Conservation (phyloP, 306 rosid genomes). For the Glycine tomentella region DNA sequence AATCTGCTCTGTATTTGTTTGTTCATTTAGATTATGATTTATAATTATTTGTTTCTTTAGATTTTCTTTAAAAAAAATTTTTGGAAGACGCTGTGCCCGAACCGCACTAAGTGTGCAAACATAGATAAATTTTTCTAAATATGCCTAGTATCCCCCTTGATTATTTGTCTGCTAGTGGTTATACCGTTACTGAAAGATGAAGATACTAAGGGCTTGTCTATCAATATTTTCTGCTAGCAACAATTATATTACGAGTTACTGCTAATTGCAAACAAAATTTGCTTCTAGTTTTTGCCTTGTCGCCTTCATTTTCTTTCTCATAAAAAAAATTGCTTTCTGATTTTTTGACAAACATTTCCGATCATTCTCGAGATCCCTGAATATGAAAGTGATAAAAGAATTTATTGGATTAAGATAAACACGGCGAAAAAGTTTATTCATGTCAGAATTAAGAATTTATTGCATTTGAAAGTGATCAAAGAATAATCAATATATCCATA, state of each 20-base stretch:
- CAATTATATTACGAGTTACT: not conserved
- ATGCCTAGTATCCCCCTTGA: too few species aligned
- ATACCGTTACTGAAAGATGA: too few species aligned
- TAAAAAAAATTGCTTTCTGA: not conserved
- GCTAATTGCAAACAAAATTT: slow-evolving; percentile 33
- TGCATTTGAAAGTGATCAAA: not conserved
- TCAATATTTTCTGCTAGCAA: slow-evolving; percentile 36
- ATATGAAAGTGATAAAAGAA: not conserved
- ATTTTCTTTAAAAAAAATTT: too few species aligned
- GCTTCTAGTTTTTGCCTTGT: too few species aligned
- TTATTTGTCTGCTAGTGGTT: too few species aligned
- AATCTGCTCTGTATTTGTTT: too few species aligned
- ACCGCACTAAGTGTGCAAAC: too few species aligned
- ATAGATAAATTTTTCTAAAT: too few species aligned
- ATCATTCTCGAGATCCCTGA: slow-evolving; percentile 11
- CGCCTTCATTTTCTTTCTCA: too few species aligned
- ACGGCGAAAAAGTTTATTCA: not conserved
- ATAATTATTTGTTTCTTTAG: too few species aligned
- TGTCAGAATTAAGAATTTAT: not conserved
- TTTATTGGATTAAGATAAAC: not conserved
- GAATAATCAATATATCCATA: not conserved
- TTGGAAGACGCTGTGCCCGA: too few species aligned
- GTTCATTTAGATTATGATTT: too few species aligned
- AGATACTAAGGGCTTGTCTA: slow-evolving; percentile 20
- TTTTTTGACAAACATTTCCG: slow-evolving; percentile 11